Evolutionary conservation across 805 yeast genomes (phyloP).

Genomic region (Isabelozyma heimii): DNA sequence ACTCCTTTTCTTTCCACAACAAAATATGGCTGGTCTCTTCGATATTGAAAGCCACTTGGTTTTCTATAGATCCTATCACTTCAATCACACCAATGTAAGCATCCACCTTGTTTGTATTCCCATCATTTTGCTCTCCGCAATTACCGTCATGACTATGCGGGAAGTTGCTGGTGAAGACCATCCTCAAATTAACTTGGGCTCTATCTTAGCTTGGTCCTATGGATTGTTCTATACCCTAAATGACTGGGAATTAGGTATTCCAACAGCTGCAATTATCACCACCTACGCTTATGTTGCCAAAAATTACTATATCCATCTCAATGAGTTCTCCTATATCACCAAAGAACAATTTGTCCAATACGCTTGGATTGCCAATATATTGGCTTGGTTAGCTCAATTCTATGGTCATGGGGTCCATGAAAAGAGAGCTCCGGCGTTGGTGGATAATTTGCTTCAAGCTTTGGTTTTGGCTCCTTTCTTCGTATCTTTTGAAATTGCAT

Average conservation of each 20-base stretch:
- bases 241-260: constrained; percentile 44
- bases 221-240: constrained; percentile 57
- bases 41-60: constrained; percentile 38
- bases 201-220: constrained; percentile 44
- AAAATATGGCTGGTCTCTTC: constrained; percentile 27
- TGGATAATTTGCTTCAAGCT: constrained; percentile 82
- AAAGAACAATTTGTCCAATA: constrained; percentile 19
- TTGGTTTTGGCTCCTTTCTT: constrained; percentile 89
- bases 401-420: constrained; percentile 86
- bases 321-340: constrained; percentile 3
- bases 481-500: constrained; percentile 74
- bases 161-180: constrained; percentile 11
- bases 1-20: background rate
- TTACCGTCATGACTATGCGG: constrained; percentile 36
- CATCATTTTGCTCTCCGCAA: constrained; percentile 56
- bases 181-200: constrained; percentile 46
- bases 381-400: constrained; percentile 81
- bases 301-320: constrained; percentile 11
- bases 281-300: constrained; percentile 20
- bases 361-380: constrained; percentile 44
- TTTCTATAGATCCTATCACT: constrained; percentile 49
- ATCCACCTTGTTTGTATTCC: constrained; percentile 86
- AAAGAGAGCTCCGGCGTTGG: constrained; percentile 77
- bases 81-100: constrained; percentile 57
- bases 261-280: constrained; percentile 21